Evolutionary conservation across 108 stramenopile genomes (phyloP), one percentile per base, ranked within the genome.

Genomic region (Cylindrotheca closterium): DNA sequence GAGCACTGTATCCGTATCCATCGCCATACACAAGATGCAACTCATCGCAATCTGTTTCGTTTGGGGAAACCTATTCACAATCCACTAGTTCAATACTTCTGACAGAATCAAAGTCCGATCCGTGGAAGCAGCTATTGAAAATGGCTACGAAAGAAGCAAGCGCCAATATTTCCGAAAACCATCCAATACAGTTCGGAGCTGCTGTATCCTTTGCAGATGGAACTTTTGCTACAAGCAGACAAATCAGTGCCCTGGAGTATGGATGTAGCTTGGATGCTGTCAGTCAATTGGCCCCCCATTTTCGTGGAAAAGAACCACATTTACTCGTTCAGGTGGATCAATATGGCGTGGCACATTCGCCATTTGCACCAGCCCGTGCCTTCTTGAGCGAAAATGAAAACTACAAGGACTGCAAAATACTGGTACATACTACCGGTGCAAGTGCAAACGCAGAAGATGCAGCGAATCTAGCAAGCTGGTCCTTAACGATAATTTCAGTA

Each of bases 251-350:
- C 8, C 47, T 96, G 21, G 95, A 96, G 58, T 96, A 92, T 71
- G 92, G 95, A 19, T 87, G 87, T 58, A 83, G 88, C 17, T 67
- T 88, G 42, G 94, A 95, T 79, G 88, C 94, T 21, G 87, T 92
- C 21, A 74, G 77, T 61, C 94, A 91, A 33, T 59, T 91, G 30
- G 82, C 78, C 8, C 63, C 56, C 8, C 30, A 81, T 73, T 66
- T 68, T 57, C 10, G 45, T 30, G 47, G 54, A 60, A 32, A 71
- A 58, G 47, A 61, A 52, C 67, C 71, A 1, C 50, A 73, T 26
- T 68, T 65, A 21, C 25, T 95, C 18, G 86, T 87, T 0, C 85
- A 87, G 58, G 81, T 76, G 37, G 94, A 95, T 79, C 91, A 95
- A 54, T 92, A 78, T 66, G 94, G 89, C 12, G 74, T 95, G 7